These are phyloP conservation scores for Colletotrichum eleusines DNA, from an alignment of 2,329 filamentous ascomycete species.

Conservation along the genomic window DNA sequence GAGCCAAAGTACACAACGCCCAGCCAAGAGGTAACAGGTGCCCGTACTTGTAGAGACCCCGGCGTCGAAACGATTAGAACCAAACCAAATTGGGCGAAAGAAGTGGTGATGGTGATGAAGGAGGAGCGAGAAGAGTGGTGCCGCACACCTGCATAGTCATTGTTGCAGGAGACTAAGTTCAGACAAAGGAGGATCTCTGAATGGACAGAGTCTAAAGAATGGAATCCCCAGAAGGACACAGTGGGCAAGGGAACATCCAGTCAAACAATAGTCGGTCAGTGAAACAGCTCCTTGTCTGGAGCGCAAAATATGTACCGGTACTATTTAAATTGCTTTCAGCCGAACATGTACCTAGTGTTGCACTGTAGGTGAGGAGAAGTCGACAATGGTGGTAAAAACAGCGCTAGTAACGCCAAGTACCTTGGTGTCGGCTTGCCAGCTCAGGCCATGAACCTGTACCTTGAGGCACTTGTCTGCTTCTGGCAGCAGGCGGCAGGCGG, in stretches of 20 bases:
- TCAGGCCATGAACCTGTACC: background rate
- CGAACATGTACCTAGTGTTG: background rate
- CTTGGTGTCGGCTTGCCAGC: background rate
- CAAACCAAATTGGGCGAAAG: background rate
- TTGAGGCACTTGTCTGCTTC: background rate
- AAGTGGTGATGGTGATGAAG: background rate
- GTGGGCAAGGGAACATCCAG: background rate
- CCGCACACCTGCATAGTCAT: constrained; percentile 21
- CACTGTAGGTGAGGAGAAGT: background rate
- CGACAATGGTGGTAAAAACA: background rate
- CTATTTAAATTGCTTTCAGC: background rate
- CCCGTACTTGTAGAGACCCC: background rate
- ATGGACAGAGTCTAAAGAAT: constrained; percentile 27
- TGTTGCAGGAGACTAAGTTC: background rate
- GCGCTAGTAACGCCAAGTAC: background rate
- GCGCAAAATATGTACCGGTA: background rate
- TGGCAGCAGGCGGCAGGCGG: constrained; percentile 28
- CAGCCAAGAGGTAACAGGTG: background rate
- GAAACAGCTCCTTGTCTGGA: background rate
- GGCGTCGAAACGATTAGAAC: background rate
- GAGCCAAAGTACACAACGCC: no score
- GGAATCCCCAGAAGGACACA: background rate
- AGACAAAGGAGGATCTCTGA: background rate
- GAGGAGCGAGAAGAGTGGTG: constrained; percentile 8
- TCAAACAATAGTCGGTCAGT: background rate